Conservation (phyloP, 2,329 filamentous ascomycete species). For the Hypoxylon sp. region DNA sequence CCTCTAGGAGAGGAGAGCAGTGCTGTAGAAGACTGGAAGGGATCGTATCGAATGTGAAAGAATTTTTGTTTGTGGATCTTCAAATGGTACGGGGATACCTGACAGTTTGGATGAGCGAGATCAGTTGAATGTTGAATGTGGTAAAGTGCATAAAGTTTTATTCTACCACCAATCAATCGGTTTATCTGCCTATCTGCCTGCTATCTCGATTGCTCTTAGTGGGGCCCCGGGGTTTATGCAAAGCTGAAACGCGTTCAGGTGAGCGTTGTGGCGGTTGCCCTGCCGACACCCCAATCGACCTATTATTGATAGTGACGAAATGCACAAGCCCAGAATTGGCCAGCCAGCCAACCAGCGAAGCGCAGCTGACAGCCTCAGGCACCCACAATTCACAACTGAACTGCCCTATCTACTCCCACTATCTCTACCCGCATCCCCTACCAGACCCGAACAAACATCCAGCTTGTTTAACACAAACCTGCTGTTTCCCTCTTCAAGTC, state of each 20-base stretch:
- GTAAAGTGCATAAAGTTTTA: background rate
- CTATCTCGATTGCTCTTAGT: no score
- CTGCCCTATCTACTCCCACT: no score
- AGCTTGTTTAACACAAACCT: slow-evolving; percentile 13
- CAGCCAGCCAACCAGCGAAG: slow-evolving; percentile 33
- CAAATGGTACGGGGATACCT: no score
- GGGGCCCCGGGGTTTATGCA: slow-evolving; percentile 14
- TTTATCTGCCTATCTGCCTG: no score
- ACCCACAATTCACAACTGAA: slow-evolving; percentile 20
- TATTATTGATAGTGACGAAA: slow-evolving; percentile 46
- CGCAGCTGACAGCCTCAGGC: slow-evolving; percentile 27
- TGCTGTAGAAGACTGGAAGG: background rate
- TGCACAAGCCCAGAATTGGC: slow-evolving; percentile 29
- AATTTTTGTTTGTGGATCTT: slow-evolving; percentile 32
- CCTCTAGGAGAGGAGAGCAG: background rate
- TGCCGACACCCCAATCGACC: slow-evolving; percentile 37
- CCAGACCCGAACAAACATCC: no score
- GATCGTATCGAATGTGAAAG: slow-evolving; percentile 27
- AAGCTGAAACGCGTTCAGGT: slow-evolving; percentile 28
- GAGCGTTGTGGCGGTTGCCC: slow-evolving; percentile 35
- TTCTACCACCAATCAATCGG: no score
- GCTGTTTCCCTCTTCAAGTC: slow-evolving; percentile 21
- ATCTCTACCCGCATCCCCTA: no score
- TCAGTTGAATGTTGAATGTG: no score
- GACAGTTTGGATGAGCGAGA: no score